These are phyloP conservation scores for Petunia axillaris DNA, from an alignment of 257 asterid genomes.

Conservation along the genomic window DNA sequence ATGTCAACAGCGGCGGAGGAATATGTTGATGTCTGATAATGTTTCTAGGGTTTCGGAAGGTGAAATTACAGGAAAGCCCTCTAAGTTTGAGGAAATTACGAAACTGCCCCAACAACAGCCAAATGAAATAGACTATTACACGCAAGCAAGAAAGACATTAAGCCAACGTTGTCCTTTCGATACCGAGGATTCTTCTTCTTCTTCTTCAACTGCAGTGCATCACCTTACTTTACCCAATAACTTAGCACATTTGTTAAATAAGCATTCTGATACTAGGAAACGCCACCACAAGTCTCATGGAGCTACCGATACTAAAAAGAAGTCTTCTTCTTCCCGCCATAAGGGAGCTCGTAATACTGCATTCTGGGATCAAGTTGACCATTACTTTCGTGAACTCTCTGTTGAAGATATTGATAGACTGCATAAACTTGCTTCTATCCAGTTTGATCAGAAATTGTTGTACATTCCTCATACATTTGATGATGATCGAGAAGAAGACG, in stretches of 20 bases:
- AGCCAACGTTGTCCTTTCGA: constrained; percentile 74
- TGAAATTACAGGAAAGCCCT: constrained; percentile 70
- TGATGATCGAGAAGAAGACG: constrained; percentile 40
- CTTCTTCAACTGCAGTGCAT: constrained; percentile 38
- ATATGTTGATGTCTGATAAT: constrained; percentile 60
- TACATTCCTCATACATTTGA: constrained; percentile 48
- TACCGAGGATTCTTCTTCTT: constrained; percentile 48
- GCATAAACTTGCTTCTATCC: constrained; percentile 39
- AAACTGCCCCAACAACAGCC: constrained; percentile 47
- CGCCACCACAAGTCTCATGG: constrained; percentile 77
- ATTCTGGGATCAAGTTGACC: constrained; percentile 80
- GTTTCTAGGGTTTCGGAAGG: constrained; percentile 18
- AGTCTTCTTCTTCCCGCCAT: constrained; percentile 47
- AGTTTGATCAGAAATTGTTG: constrained; percentile 52
- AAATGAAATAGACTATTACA: constrained; percentile 54
- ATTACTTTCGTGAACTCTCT: constrained; percentile 70
- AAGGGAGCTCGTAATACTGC: constrained; percentile 49
- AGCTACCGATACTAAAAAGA: constrained; percentile 53
- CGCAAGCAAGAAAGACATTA: constrained; percentile 81
- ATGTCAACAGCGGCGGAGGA: constrained; percentile 67
- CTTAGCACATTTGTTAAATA: constrained; percentile 57
- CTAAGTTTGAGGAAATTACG: constrained; percentile 41
- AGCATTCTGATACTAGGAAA: constrained; percentile 73
- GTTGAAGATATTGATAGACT: constrained; percentile 70
- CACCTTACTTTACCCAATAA: constrained; percentile 63